These are phyloP conservation scores for Zea luxurians DNA, from an alignment of 176 grass and related monocot species.

Conservation along the genomic window DNA sequence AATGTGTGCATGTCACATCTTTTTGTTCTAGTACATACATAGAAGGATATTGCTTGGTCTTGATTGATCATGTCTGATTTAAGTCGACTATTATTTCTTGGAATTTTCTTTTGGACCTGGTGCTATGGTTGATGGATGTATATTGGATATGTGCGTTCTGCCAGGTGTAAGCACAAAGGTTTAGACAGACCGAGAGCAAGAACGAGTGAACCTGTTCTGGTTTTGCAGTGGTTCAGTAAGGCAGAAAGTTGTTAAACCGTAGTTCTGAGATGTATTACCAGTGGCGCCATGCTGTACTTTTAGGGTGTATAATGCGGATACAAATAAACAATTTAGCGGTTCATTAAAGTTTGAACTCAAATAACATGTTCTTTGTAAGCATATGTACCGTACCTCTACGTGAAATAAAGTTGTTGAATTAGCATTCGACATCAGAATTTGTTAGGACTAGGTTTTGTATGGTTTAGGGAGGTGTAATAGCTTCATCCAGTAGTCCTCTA, in stretches of 20 bases:
- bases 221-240: conserved; percentile 11
- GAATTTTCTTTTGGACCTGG: not conserved
- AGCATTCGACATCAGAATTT: not conserved
- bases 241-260: not conserved
- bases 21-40: conserved; percentile 46
- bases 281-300: conserved; percentile 18
- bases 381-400: not conserved
- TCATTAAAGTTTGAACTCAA: conserved; percentile 53
- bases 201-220: conserved; percentile 21
- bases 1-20: conserved; percentile 33
- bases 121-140: conserved; percentile 20
- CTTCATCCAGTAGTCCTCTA: too few species aligned
- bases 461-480: too few species aligned
- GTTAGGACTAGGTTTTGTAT: too few species aligned
- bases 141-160: conserved; percentile 31
- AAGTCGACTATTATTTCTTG: conserved; percentile 13
- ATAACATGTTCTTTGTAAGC: conserved; percentile 40
- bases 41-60: conserved; percentile 29
- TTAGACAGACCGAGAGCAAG: not conserved
- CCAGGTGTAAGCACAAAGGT: not conserved
- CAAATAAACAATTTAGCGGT: conserved; percentile 31
- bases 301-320: conserved; percentile 9
- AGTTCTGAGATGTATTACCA: conserved; percentile 35
- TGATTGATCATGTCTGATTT: conserved; percentile 22
- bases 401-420: conserved; percentile 45